Conservation (phyloP, 345 rosid genomes). For the Linum lewisii region DNA sequence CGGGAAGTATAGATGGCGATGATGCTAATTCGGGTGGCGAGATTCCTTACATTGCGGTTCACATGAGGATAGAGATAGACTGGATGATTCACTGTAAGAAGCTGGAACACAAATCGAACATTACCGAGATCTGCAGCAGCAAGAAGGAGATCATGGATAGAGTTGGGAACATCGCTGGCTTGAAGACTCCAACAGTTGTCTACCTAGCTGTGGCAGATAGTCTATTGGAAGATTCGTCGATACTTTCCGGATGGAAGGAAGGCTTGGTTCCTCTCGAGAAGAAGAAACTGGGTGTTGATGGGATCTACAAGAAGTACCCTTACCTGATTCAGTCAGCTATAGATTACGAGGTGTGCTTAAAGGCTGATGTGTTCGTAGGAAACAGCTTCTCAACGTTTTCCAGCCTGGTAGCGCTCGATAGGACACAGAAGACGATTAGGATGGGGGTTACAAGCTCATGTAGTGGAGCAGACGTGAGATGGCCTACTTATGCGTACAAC, state of each 20-base stretch:
- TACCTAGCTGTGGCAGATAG: slow-evolving; percentile 86
- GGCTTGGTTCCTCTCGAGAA: slow-evolving; percentile 73
- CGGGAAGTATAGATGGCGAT: slow-evolving; percentile 9
- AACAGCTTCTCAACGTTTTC: slow-evolving; percentile 96
- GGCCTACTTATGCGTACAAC: slow-evolving; percentile 92
- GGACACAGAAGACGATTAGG: slow-evolving; percentile 66
- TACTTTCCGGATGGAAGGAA: slow-evolving; percentile 65
- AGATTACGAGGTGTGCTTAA: slow-evolving; percentile 85
- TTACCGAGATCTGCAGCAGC: slow-evolving; percentile 78
- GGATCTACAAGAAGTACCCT: slow-evolving; percentile 60
- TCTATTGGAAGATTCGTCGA: slow-evolving; percentile 68
- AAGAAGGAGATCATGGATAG: slow-evolving; percentile 64
- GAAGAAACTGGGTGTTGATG: slow-evolving; percentile 68
- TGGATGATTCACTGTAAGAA: slow-evolving; percentile 99
- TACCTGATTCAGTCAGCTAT: slow-evolving; percentile 91
- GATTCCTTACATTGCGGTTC: slow-evolving; percentile 70
- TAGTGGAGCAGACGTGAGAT: slow-evolving; percentile 27
- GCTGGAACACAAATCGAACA: slow-evolving; percentile 51
- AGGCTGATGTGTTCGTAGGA: slow-evolving; percentile 83
- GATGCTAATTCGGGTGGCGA: background rate
- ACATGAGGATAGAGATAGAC: slow-evolving; percentile 94
- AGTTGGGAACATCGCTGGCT: slow-evolving; percentile 52
- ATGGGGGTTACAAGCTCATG: slow-evolving; percentile 57
- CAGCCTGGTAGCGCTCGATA: slow-evolving; percentile 74
- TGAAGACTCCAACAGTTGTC: slow-evolving; percentile 42